Evolutionary conservation across 2,329 filamentous ascomycete species (phyloP), one percentile per base, ranked within the genome.

Genomic region (Dothideomycetes sp.): DNA sequence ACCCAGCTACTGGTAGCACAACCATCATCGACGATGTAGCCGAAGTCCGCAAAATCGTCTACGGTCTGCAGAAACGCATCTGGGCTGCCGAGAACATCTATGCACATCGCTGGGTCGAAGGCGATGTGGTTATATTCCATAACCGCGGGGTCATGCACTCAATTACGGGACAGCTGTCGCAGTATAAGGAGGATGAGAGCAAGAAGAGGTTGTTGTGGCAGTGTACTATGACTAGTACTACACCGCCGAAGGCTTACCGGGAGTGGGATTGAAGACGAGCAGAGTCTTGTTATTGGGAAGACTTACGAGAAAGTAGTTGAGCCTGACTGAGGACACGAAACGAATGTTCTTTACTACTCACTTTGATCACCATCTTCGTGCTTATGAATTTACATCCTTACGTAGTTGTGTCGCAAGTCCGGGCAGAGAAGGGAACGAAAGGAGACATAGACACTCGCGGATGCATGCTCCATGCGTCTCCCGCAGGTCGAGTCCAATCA

Each of bases 111-210:
- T 87, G 83, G 83, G 65, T 79, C 49, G 75, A 83, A 54, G 82
- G 82, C 4, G 82, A 86, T 53, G 60, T 85, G 41, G 82, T 85
- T 1, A 64, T 88, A 19, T 88, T 88, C 60, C 79, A 87, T 57
- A 87, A 87, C 53, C 74, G 81, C 7, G 83, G 82, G 1, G 68
- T 85, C 12, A 55, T 87, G 41, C 83, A 88, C 57, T 79, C 75
- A 3, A 83, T 88, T 2, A 27, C 22, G 12, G 22, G 22, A 12
- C 22, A 27, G 12, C 12, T 27, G 22, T 7, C 7, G 7, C 22
- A 27, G 22, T 12, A 27, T 12, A 7, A 12, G 7, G 22, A 12
- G 12, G 22, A 27, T 27, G n/a, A n/a, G n/a, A n/a, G n/a, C n/a
- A n/a, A n/a, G n/a, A n/a, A n/a, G n/a, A 7, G 22, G 7, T 12